phyloP scores from a whole-genome alignment of 805 yeast species.

The Yarrowia sp. region DNA sequence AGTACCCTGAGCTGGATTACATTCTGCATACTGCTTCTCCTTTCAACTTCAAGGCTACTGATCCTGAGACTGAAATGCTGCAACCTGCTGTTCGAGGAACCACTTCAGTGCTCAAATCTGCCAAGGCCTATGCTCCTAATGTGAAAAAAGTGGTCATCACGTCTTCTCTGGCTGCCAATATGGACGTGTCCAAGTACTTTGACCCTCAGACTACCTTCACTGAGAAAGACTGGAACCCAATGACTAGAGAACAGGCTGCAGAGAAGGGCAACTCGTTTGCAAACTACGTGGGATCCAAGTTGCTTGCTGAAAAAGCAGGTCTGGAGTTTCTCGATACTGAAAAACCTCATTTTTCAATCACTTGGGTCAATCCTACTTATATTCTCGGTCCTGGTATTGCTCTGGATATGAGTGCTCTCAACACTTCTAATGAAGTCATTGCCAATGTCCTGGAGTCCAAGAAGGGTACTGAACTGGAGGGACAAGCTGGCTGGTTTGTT shows the following conservation, averaged over 20 bases:
- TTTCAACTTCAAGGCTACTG: constrained; percentile 37
- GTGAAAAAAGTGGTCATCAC: constrained; percentile 48
- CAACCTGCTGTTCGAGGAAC: constrained; percentile 52
- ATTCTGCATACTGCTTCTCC: constrained; percentile 47
- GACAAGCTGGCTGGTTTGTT: constrained; percentile 32
- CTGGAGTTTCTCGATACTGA: constrained; percentile 48
- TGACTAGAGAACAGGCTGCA: constrained; percentile 36
- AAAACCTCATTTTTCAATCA: constrained; percentile 32
- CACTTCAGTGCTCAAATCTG: constrained; percentile 44
- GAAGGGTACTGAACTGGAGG: constrained; percentile 29
- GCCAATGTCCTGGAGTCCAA: not conserved
- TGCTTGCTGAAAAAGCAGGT: constrained; percentile 55
- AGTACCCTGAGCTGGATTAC: constrained; percentile 40
- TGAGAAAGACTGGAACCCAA: constrained; percentile 43
- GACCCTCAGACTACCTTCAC: constrained; percentile 31
- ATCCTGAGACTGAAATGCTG: constrained; percentile 45
- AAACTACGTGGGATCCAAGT: constrained; percentile 46
- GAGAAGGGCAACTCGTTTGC: not conserved
- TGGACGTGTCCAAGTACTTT: constrained; percentile 8
- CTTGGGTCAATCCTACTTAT: constrained; percentile 38
- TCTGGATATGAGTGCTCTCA: constrained; percentile 36
- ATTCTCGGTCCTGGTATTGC: constrained; percentile 39
- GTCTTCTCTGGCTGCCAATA: constrained; percentile 52
- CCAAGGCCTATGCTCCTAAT: constrained; percentile 37
- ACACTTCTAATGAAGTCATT: constrained; percentile 37